Conservation (phyloP, 345 rosid genomes). For the Salix caprea region DNA sequence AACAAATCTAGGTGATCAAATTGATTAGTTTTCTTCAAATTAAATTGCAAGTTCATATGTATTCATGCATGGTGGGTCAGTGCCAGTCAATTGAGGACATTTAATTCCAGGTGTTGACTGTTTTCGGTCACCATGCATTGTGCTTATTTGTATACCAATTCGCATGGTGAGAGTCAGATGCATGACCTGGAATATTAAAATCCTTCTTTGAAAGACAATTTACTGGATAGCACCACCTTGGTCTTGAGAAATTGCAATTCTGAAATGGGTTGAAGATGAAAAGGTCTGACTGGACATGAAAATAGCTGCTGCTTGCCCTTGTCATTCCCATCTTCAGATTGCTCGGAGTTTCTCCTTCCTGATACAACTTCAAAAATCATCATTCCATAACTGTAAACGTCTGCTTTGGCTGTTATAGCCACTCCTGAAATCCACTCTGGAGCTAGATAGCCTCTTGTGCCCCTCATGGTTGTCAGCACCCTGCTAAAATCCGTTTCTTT, state of each 20-base stretch:
- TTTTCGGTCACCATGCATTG: not conserved
- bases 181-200: not conserved
- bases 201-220: not conserved
- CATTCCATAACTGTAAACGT: slow-evolving; percentile 91
- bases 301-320: not conserved
- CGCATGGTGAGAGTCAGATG: not conserved
- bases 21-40: not conserved
- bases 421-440: slow-evolving; percentile 92
- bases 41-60: not conserved
- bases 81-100: not conserved
- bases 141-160: not conserved
- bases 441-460: slow-evolving; percentile 87
- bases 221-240: not conserved
- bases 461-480: slow-evolving; percentile 76
- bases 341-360: slow-evolving; percentile 70
- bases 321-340: slow-evolving; percentile 37
- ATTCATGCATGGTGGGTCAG: not conserved
- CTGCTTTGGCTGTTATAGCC: slow-evolving; percentile 74
- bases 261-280: not conserved
- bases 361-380: slow-evolving; percentile 76
- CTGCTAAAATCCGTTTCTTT: slow-evolving; percentile 59
- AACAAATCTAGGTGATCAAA: not conserved
- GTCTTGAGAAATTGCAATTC: too few species aligned
- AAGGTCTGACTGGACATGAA: not conserved
- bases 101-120: not conserved